phyloP scores from a whole-genome alignment of 345 rosid species.

The Balakata baccata region DNA sequence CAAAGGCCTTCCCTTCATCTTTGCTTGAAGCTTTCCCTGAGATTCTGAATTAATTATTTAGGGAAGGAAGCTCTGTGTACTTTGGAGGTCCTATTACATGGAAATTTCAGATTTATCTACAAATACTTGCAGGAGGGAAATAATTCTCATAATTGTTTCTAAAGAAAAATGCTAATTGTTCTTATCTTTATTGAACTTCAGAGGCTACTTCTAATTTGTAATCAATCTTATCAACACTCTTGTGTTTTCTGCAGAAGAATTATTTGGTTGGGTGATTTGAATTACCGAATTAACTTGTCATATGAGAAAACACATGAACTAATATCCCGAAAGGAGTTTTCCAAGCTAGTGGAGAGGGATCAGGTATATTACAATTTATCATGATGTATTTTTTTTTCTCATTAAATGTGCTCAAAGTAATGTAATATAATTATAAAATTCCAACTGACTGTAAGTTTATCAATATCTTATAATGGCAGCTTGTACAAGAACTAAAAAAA shows the following conservation, averaged over 20 bases:
- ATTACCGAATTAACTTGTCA: constrained; percentile 74
- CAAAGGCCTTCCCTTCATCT: not conserved
- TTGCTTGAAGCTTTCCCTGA: not conserved
- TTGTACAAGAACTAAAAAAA: constrained; percentile 59
- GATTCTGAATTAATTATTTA: not conserved
- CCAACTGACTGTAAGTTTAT: constrained; percentile 9
- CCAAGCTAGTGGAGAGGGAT: constrained; percentile 60
- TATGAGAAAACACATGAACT: constrained; percentile 64
- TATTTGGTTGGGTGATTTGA: constrained; percentile 92
- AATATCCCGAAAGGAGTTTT: constrained; percentile 65
- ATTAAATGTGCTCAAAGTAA: not conserved
- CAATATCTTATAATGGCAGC: constrained; percentile 40
- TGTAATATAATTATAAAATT: constrained; percentile 10
- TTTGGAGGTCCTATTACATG: no score
- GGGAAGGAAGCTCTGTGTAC: not conserved
- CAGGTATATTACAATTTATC: constrained; percentile 50
- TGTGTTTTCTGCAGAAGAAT: constrained; percentile 55
- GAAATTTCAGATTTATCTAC: not conserved
- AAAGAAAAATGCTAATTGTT: not conserved
- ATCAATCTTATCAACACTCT: not conserved
- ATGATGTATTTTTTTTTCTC: not conserved
- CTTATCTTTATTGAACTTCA: constrained; percentile 2
- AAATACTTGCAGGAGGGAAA: not conserved
- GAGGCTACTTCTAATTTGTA: not conserved
- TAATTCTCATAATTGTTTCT: not conserved